Conservation (phyloP, 176 grass and related monocot genomes). For the Musa beccarii region DNA sequence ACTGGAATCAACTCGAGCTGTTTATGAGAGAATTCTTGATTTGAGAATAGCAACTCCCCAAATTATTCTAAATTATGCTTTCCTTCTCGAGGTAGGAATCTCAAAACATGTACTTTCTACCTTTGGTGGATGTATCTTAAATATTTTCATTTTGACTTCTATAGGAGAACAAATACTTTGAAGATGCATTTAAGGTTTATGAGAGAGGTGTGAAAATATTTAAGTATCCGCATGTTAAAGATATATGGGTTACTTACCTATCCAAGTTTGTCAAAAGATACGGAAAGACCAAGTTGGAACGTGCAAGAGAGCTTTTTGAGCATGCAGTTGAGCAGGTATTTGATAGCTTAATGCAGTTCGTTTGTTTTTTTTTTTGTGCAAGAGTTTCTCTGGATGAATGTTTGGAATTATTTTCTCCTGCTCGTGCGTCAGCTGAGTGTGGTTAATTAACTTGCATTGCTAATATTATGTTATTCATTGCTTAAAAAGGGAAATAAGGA, state of each 20-base stretch:
- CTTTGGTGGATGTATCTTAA: background rate
- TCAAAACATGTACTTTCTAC: background rate
- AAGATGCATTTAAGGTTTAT: constrained; percentile 89
- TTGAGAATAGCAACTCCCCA: constrained; percentile 72
- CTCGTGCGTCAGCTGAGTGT: too few species aligned
- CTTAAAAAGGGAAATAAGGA: too few species aligned
- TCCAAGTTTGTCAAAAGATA: constrained; percentile 73
- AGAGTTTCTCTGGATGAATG: background rate
- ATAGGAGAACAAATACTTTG: constrained; percentile 72
- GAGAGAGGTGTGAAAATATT: constrained; percentile 89
- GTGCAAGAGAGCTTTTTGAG: constrained; percentile 67
- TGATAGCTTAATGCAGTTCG: background rate
- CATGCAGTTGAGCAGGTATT: constrained; percentile 64
- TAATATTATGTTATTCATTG: background rate
- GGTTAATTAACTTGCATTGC: background rate
- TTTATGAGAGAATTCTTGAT: constrained; percentile 84
- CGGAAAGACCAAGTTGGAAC: constrained; percentile 60
- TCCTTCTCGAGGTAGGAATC: constrained; percentile 53
- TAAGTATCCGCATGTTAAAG: constrained; percentile 74
- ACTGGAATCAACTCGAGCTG: constrained; percentile 55
- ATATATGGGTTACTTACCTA: constrained; percentile 79
- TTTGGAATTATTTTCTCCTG: background rate
- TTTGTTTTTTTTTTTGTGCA: background rate
- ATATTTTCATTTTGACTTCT: constrained; percentile 11
- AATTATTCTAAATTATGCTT: constrained; percentile 83